A percentile compares a stretch with the other conserved stretches of the same genome.
These are phyloP conservation scores for Ophiocordyceps camponoti-rufipedis DNA, from an alignment of 2,329 filamentous ascomycete genomes.

Conservation along the genomic window DNA sequence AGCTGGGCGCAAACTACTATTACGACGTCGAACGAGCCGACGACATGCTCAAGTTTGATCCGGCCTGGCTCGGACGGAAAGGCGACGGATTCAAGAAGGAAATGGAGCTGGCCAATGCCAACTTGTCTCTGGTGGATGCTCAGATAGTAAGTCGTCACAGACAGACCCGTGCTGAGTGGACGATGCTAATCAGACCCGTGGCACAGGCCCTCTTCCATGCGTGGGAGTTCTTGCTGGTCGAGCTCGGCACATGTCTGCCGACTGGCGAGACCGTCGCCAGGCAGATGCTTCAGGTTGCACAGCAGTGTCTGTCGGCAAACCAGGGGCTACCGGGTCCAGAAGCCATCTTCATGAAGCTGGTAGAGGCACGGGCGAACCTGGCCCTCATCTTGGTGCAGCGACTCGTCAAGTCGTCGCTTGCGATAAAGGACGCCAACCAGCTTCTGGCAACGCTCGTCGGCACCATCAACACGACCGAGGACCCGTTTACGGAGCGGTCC, in stretches of 20 bases:
- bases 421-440: constrained; percentile 30
- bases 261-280: constrained; percentile 37
- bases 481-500: constrained; percentile 31
- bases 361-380: constrained; percentile 60
- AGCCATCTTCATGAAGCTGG: constrained; percentile 63
- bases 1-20: constrained; percentile 62
- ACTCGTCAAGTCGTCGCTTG: constrained; percentile 41
- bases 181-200: background rate
- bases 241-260: constrained; percentile 52
- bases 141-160: constrained; percentile 43
- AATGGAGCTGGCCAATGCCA: constrained; percentile 72
- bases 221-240: constrained; percentile 76
- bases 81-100: constrained; percentile 65
- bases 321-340: constrained; percentile 54
- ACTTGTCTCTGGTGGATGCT: constrained; percentile 80
- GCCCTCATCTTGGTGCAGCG: constrained; percentile 69
- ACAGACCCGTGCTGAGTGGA: constrained; percentile 3
- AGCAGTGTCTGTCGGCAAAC: constrained; percentile 65
- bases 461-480: constrained; percentile 33
- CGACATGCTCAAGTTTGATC: constrained; percentile 58
- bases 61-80: constrained; percentile 53
- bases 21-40: constrained; percentile 66
- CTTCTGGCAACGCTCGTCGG: constrained; percentile 31
- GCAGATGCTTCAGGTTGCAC: constrained; percentile 55
- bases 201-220: constrained; percentile 58